phyloP scores from a whole-genome alignment of 306 rosid genomes.

The Sicyos edulis region DNA sequence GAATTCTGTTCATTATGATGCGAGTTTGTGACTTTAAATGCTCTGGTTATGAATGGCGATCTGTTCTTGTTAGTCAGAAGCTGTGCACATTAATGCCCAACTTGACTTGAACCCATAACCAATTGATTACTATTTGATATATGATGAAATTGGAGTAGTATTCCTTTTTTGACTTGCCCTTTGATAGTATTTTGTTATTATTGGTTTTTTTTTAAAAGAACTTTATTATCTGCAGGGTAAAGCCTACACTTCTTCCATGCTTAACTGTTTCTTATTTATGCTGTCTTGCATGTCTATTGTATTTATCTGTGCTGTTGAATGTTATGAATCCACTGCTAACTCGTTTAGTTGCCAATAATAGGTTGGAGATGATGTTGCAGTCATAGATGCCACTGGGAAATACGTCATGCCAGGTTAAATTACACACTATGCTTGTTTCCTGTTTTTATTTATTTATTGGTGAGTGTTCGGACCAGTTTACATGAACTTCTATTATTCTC shows the following conservation, averaged over 20 bases:
- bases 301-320: constrained; percentile 16
- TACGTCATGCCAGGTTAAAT: constrained; percentile 89
- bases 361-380: constrained; percentile 76
- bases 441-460: background rate
- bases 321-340: background rate
- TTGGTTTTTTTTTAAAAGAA: background rate
- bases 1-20: background rate
- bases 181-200: no score
- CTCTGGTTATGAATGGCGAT: background rate
- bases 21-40: background rate
- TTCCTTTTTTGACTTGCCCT: no score
- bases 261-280: background rate
- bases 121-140: no score
- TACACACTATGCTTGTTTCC: background rate
- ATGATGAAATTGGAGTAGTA: no score
- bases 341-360: constrained; percentile 29
- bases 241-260: background rate
- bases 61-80: background rate
- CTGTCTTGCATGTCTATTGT: background rate
- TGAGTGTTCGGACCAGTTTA: no score
- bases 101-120: no score
- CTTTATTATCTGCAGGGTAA: background rate
- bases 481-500: no score
- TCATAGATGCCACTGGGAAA: constrained; percentile 85
- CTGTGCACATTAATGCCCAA: no score